Conservation (phyloP, 1,139 yeast genomes). For the Debaryomyces udenii region DNA sequence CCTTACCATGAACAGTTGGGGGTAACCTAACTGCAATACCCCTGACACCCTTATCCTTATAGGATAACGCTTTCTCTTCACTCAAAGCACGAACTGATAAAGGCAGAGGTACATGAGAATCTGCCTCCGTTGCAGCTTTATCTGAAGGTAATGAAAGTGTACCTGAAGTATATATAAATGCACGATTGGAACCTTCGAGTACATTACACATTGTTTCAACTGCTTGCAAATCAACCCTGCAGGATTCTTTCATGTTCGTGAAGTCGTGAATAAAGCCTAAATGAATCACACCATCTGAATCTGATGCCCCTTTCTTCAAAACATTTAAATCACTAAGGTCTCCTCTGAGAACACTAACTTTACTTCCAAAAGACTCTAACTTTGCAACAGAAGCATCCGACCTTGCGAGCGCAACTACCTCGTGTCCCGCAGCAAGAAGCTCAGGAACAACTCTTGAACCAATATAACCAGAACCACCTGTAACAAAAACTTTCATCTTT, state of each 20-base stretch:
- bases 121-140: slow-evolving; percentile 4
- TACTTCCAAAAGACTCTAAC: slow-evolving; percentile 21
- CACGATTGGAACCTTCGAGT: slow-evolving; percentile 24
- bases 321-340: slow-evolving; percentile 23
- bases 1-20: slow-evolving; percentile 31
- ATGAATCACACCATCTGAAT: slow-evolving; percentile 35
- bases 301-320: slow-evolving; percentile 24
- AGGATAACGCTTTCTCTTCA: slow-evolving; percentile 14
- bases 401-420: slow-evolving; percentile 20
- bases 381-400: slow-evolving; percentile 22
- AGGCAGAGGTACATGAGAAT: slow-evolving; percentile 2
- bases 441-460: slow-evolving; percentile 20
- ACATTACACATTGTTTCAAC: slow-evolving; percentile 24
- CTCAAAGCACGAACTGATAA: slow-evolving; percentile 8
- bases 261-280: slow-evolving; percentile 33
- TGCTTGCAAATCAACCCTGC: slow-evolving; percentile 22
- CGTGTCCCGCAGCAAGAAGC: slow-evolving; percentile 14
- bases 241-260: slow-evolving; percentile 13
- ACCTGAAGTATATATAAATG: slow-evolving; percentile 22
- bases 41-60: slow-evolving; percentile 23
- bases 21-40: slow-evolving; percentile 24
- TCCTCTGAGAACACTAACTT: slow-evolving; percentile 26
- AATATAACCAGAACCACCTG: slow-evolving; percentile 29
- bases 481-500: slow-evolving; percentile 22
- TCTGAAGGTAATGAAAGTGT: slow-evolving; percentile 13